Conservation (phyloP, 2,329 filamentous ascomycete genomes). For the Epichloe gansuensis region DNA sequence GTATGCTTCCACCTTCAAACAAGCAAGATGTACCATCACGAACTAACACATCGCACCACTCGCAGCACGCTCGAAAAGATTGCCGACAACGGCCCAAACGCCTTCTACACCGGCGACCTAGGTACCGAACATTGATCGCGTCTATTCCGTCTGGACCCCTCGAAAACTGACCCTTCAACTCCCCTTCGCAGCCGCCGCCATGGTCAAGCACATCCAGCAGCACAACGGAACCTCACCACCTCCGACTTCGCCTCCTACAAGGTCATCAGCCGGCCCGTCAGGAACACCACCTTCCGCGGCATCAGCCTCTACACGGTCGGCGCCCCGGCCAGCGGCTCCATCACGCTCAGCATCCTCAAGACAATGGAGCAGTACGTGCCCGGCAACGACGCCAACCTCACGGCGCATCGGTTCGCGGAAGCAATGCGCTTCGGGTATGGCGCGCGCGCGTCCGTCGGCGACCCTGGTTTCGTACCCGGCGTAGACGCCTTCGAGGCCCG, state of each 20-base stretch:
- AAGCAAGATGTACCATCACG: not conserved
- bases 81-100: constrained; percentile 57
- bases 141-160: not conserved
- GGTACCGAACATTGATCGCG: constrained; percentile 17
- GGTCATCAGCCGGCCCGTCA: constrained; percentile 50
- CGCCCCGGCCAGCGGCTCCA: constrained; percentile 66
- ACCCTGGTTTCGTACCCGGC: constrained; percentile 60
- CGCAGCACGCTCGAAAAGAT: constrained; percentile 59
- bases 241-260: constrained; percentile 65
- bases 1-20: constrained; percentile 15
- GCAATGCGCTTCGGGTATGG: constrained; percentile 85
- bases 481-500: constrained; percentile 50
- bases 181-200: constrained; percentile 49
- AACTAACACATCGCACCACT: not conserved
- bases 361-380: constrained; percentile 65
- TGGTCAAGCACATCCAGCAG: constrained; percentile 54
- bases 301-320: constrained; percentile 58
- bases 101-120: constrained; percentile 62
- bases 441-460: constrained; percentile 64
- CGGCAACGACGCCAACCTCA: constrained; percentile 49
- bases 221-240: constrained; percentile 78
- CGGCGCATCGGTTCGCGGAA: constrained; percentile 74
- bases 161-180: constrained; percentile 5
- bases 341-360: constrained; percentile 67
- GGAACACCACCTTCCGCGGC: constrained; percentile 54